These are phyloP conservation scores for Neurospora cerealis DNA, from an alignment of 495 filamentous ascomycete species.

Conservation along the genomic window DNA sequence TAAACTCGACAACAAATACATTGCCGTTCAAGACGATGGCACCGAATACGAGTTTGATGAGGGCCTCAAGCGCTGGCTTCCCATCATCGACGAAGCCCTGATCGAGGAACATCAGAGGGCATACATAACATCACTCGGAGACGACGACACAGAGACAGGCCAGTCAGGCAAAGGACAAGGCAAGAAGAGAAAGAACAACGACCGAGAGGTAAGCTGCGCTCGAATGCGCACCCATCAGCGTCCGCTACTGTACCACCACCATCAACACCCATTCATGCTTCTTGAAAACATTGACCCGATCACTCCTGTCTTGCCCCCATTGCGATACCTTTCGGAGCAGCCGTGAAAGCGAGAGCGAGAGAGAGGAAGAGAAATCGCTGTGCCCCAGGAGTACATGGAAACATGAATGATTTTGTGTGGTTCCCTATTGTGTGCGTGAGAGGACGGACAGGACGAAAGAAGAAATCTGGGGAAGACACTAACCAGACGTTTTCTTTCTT, in stretches of 20 bases:
- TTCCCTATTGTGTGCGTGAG: not conserved
- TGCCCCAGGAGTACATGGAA: not conserved
- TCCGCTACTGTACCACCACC: conserved; percentile 5
- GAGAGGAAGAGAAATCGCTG: not conserved
- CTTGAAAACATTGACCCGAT: not conserved
- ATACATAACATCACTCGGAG: conserved; percentile 47
- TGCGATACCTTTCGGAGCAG: not conserved
- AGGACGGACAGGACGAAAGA: not conserved
- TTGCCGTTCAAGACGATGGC: conserved; percentile 77
- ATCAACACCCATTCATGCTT: not conserved
- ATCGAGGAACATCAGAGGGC: conserved; percentile 66
- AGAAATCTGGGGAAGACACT: conserved; percentile 13
- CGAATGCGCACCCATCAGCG: conserved; percentile 13
- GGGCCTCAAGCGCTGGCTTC: conserved; percentile 67
- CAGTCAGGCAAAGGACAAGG: conserved; percentile 21
- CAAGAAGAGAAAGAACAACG: conserved; percentile 66
- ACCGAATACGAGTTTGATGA: conserved; percentile 76
- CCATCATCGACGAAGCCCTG: conserved; percentile 69
- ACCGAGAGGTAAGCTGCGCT: conserved; percentile 46
- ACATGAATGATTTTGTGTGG: not conserved
- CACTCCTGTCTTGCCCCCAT: not conserved
- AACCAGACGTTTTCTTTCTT: conserved; percentile 19
- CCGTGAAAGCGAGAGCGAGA: not conserved
- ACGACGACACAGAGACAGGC: conserved; percentile 47
- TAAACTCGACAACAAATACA: conserved; percentile 65